These are phyloP conservation scores for Marsdenia floribunda DNA, from an alignment of 257 asterid genomes.

Conservation along the genomic window DNA sequence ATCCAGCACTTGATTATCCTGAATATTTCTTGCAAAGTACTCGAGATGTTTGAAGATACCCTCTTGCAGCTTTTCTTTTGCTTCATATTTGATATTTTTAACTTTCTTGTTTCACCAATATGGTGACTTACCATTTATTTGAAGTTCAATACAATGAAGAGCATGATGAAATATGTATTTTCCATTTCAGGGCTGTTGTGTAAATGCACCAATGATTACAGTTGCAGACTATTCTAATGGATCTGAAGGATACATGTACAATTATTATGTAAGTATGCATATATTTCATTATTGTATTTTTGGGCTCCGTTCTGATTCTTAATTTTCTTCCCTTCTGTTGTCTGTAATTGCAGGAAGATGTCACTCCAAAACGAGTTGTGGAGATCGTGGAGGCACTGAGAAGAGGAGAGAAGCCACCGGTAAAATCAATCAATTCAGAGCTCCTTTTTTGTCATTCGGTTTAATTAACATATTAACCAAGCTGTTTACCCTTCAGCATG, in stretches of 20 bases:
- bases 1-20: neutral
- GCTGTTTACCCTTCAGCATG: constrained; percentile 51
- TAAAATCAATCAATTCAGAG: constrained; percentile 27
- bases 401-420: constrained; percentile 94
- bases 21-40: neutral
- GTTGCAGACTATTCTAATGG: constrained; percentile 97
- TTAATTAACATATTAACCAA: neutral
- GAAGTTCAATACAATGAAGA: neutral
- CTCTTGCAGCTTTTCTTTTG: neutral
- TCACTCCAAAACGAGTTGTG: constrained; percentile 74
- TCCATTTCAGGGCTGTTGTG: constrained; percentile 40
- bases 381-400: constrained; percentile 89
- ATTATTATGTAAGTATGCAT: constrained; percentile 63
- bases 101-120: neutral
- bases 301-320: neutral
- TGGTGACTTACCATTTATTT: neutral
- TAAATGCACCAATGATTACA: constrained; percentile 98
- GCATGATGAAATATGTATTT: constrained; percentile 12
- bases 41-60: neutral
- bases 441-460: neutral
- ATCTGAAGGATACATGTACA: constrained; percentile 83
- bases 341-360: constrained; percentile 63
- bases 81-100: neutral
- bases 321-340: constrained; percentile 4
- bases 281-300: neutral